Evolutionary conservation across 2,329 filamentous ascomycete genomes (phyloP), one percentile per base, ranked within the genome.

Genomic region (Pyricularia grisea): DNA sequence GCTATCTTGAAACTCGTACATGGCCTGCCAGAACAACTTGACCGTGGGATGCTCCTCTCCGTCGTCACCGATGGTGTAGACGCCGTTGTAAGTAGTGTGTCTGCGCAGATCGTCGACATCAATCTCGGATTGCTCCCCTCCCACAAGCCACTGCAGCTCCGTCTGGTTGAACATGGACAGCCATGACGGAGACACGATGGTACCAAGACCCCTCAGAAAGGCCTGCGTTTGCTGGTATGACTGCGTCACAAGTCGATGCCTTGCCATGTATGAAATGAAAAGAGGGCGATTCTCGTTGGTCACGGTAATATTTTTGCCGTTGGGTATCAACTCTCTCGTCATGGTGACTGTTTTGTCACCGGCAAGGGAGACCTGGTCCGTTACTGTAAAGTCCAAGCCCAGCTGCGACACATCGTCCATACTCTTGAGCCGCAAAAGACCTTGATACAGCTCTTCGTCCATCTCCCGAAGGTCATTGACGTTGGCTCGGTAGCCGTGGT

Each of bases 161-260:
- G 88, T 88, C 77, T 97, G 94, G 78, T 99, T 99, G 83, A 99
- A 99, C 95, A 99, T 98, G 74, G 91, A 93, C 4, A 99, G 85
- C 95, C 95, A 99, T 3, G 88, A 88, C 0, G 94, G 94, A 70
- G 94, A 90, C 72, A 99, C 95, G 76, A 99, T 97, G 72, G 90
- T 85, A 27, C 91, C 88, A 1, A 99, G 87, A 0, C 95, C 95
- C 69, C 88, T 88, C 9, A 99, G 85, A 77, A 99, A 99, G 1
- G 93, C 93, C 27, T 88, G 85, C 0, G 94, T 97, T 76, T 97
- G 93, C n/a, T 84, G 81, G 67, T 86, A 86, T 0, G 92, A 92
- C 76, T 98, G 95, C 1, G 87, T 84, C 69, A 93, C 89, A 0
- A 99, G 87, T 12, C 94, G 90, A 77, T 98, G 94, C 12, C 92